A percentile compares a stretch with the other conserved stretches of the same genome.
Evolutionary conservation across 2,329 filamentous ascomycete species (phyloP).

Genomic region (Albophoma yamanashiensis): DNA sequence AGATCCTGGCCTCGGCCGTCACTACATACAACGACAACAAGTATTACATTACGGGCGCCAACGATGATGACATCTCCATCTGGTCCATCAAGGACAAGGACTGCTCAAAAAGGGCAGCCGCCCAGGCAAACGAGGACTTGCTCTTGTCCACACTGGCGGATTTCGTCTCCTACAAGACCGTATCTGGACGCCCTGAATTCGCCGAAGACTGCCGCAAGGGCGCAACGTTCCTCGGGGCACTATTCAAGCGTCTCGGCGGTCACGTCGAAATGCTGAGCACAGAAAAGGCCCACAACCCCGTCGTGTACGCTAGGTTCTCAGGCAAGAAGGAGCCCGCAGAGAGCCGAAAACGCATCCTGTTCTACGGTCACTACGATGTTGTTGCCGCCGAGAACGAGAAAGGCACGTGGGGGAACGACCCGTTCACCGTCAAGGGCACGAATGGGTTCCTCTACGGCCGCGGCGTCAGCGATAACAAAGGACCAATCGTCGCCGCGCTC

Average conservation of each 20-base stretch:
- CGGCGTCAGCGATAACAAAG: slow-evolving; percentile 97
- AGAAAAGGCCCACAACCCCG: slow-evolving; percentile 69
- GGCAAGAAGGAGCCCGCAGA: slow-evolving; percentile 58
- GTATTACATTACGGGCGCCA: slow-evolving; percentile 92
- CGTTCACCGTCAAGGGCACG: slow-evolving; percentile 79
- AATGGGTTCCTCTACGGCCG: slow-evolving; percentile 92
- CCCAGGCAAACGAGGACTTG: slow-evolving; percentile 34
- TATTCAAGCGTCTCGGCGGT: slow-evolving; percentile 88
- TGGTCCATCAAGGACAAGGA: slow-evolving; percentile 59
- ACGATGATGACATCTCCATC: slow-evolving; percentile 78
- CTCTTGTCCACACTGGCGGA: slow-evolving; percentile 66
- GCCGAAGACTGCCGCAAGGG: slow-evolving; percentile 87
- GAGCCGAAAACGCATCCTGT: slow-evolving; percentile 75
- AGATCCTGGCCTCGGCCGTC: slow-evolving; percentile 75
- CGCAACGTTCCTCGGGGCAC: slow-evolving; percentile 76
- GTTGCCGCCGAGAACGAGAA: slow-evolving; percentile 79
- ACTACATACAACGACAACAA: slow-evolving; percentile 59
- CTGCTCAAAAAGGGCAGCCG: slow-evolving; percentile 20
- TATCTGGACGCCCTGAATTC: slow-evolving; percentile 78
- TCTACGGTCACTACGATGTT: slow-evolving; percentile 98
- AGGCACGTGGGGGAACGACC: slow-evolving; percentile 76
- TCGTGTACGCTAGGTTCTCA: slow-evolving; percentile 84
- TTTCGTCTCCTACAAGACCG: slow-evolving; percentile 84
- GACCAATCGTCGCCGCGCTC: slow-evolving; percentile 84
- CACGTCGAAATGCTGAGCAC: slow-evolving; percentile 85